Evolutionary conservation across 2,329 filamentous ascomycete genomes (phyloP), one percentile per base, ranked within the genome.

Genomic region (Aureobasidium sp.): DNA sequence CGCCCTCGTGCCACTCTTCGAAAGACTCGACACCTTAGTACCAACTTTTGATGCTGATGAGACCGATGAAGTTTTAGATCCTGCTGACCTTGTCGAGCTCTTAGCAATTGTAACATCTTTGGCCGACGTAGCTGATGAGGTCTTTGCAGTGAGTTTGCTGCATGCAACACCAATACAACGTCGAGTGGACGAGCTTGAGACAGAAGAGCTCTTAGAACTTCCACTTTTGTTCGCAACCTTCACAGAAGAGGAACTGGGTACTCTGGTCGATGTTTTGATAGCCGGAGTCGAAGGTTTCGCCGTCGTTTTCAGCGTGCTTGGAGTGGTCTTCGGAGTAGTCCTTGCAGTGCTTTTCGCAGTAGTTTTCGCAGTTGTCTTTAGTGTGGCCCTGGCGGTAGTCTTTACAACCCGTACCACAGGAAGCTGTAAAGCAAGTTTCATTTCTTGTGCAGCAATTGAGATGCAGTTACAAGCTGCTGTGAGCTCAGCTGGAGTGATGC

Each of bases 361-460:
- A 15, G 58, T 61, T 39, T 55, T 62, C 2, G 50, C 37, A 13
- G 50, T 56, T 9, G 58, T 51, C 37, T 62, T 62, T 9, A 41
- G 34, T 4, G 36, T 20, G 12, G 51, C 36, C 20, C 42, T 55
- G 3, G 51, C 9, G 9, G 51, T 15, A 12, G 50, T 26, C 12
- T 55, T 55, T 4, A 9, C 51, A 15, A 55, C 17, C 17, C 51
- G 20, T n/a, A 41, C 34, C 6, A 55, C 51, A 9, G 51, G 56
- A 29, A 27, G 23, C 29, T 59, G 41, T 10, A 61, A 13, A 17
- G 47, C 58, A 29, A 32, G 23, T 9, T 52, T 52, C 58, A 61
- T 61, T 3, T 39, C 36, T 23, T 17, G 17, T 1, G 58, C 42
- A 17, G 47, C 12, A 6, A 15, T 4, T 15, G 48, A 32, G 10